Evolutionary conservation across 1,284 basidiomycete species (phyloP).

Genomic region (Trichosporon inkin): DNA sequence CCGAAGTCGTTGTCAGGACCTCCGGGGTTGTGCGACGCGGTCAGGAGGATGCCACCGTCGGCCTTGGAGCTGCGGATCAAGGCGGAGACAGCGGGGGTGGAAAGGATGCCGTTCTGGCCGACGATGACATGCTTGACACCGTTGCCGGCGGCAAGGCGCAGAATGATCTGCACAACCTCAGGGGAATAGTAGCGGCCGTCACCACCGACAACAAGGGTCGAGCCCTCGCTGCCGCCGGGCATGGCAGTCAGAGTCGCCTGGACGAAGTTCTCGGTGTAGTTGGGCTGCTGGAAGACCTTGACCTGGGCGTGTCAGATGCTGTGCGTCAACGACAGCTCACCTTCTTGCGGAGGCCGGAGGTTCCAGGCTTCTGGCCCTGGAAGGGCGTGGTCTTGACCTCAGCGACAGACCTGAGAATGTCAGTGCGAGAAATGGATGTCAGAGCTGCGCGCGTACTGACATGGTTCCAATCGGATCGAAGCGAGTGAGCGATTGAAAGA

Average conservation of each 20-base stretch:
- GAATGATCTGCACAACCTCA: conserved; percentile 84
- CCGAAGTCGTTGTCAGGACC: conserved; percentile 97
- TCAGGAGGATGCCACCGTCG: conserved; percentile 92
- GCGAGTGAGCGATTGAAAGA: not conserved
- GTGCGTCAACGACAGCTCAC: conserved; percentile 78
- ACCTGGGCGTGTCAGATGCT: conserved; percentile 15
- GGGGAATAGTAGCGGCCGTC: conserved; percentile 90
- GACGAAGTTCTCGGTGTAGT: conserved; percentile 99
- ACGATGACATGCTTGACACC: conserved; percentile 83
- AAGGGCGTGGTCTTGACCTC: conserved; percentile 44
- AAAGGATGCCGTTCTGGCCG: conserved; percentile 85
- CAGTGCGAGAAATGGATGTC: not conserved
- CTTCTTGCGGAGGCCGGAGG: conserved; percentile 89
- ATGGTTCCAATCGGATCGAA: conserved; percentile 4
- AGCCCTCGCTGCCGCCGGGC: conserved; percentile 61
- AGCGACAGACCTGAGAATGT: conserved; percentile 30
- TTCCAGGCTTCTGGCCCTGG: conserved; percentile 81
- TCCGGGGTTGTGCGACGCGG: conserved; percentile 97
- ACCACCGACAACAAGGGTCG: conserved; percentile 91
- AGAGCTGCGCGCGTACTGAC: not conserved
- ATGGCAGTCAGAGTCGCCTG: conserved; percentile 93
- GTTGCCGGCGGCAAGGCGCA: conserved; percentile 86
- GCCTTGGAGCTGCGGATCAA: conserved; percentile 94
- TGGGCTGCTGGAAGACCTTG: conserved; percentile 53
- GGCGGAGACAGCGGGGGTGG: conserved; percentile 94